Base-by-base conservation (phyloP, 495 filamentous ascomycete genomes). In the Hypoxylon trugodes region DNA sequence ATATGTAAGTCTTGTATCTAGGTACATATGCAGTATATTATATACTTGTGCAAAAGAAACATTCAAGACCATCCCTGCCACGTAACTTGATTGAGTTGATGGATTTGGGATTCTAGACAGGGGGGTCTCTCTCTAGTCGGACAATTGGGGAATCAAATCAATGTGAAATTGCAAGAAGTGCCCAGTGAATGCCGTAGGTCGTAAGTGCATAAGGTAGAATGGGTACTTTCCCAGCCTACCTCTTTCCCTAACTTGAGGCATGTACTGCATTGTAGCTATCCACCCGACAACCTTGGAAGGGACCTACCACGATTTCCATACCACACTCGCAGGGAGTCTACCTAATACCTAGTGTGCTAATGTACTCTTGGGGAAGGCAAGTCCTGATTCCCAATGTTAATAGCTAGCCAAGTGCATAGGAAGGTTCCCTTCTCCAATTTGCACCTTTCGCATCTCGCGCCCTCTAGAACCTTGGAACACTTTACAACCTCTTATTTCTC, bases 191-290 rank as follows among this genome's bases (percentile, higher is more conserved):
- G n/a, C n/a, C n/a, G n/a, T n/a, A n/a, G n/a, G n/a, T n/a, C n/a
- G n/a, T n/a, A n/a, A n/a, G n/a, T n/a, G n/a, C n/a, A n/a, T n/a
- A n/a, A n/a, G n/a, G n/a, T n/a, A 36, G 36, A 35, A 28, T 25
- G 43, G 7, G 36, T 59, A 59, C 55, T 28, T 43, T 6, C 50
- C 13, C 35, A 15, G 37, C 43, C 53, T 47, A 37, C 16, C n/a
- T 43, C 30, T 16, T 30, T 35, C 55, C 35, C 55, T 38, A 47
- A 48, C 40, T 58, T 25, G 35, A 54, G 61, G 61, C 61, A 59
- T 33, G 61, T n/a, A n/a, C n/a, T n/a, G n/a, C n/a, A n/a, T n/a
- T n/a, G n/a, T 65, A 65, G 54, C 54, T 48, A 65, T 48, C 61
- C 53, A 59, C 47, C 40, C 33, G 19, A 37, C 25, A 43, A 24